phyloP scores from a whole-genome alignment of 1,284 basidiomycete genomes.

The Trichosporon coremiiforme region DNA sequence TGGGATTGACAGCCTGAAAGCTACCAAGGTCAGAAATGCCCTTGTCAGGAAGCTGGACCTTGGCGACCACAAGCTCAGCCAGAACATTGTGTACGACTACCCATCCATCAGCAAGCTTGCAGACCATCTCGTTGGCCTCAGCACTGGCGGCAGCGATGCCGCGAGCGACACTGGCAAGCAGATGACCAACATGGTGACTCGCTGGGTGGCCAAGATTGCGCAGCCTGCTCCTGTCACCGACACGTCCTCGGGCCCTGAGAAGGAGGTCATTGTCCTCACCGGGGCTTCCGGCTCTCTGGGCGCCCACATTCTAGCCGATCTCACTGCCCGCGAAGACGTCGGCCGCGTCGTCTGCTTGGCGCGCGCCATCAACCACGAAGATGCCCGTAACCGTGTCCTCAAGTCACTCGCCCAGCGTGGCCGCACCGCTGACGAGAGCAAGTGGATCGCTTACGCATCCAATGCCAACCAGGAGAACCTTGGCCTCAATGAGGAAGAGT shows the following conservation, averaged over 20 bases:
- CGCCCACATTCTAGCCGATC: slow-evolving; percentile 62
- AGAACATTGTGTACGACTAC: slow-evolving; percentile 57
- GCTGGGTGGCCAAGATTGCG: slow-evolving; percentile 37
- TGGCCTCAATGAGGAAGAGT: slow-evolving; percentile 57
- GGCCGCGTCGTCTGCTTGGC: slow-evolving; percentile 62
- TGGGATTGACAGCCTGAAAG: slow-evolving; percentile 64
- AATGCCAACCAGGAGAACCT: slow-evolving; percentile 58
- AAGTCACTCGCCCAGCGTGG: slow-evolving; percentile 44
- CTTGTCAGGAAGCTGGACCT: slow-evolving; percentile 60
- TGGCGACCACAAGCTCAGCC: slow-evolving; percentile 50
- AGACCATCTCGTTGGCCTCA: slow-evolving; percentile 39
- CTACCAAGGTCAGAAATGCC: slow-evolving; percentile 62
- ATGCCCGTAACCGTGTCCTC: slow-evolving; percentile 41
- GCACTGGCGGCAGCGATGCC: background rate
- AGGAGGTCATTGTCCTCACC: slow-evolving; percentile 57
- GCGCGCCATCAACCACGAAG: slow-evolving; percentile 44
- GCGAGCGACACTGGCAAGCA: background rate
- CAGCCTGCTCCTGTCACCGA: slow-evolving; percentile 18
- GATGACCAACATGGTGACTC: slow-evolving; percentile 8
- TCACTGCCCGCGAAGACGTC: slow-evolving; percentile 56
- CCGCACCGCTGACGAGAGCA: slow-evolving; percentile 36
- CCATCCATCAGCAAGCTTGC: slow-evolving; percentile 47
- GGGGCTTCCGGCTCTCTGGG: slow-evolving; percentile 67
- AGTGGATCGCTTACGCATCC: slow-evolving; percentile 59
- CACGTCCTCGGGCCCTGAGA: background rate